Conservation (phyloP, 805 yeast species). For the Cyberlindnera maritima region DNA sequence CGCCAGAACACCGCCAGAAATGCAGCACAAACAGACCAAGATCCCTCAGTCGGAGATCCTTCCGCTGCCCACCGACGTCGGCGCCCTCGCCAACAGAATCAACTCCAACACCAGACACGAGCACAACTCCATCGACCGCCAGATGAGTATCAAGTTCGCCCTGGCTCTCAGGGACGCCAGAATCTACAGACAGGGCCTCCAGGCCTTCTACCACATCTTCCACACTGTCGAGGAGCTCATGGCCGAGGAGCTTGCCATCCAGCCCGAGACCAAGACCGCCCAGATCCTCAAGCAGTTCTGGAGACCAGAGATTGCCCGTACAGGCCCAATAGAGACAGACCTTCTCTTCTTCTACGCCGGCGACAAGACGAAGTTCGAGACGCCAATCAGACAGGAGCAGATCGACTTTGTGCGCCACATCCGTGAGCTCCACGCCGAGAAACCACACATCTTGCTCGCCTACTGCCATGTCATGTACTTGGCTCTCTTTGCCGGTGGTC, state of each 20-base stretch:
- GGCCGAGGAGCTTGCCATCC: slow-evolving; percentile 40
- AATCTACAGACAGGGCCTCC: slow-evolving; percentile 79
- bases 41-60: slow-evolving; percentile 49
- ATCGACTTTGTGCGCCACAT: slow-evolving; percentile 63
- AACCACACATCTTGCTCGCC: slow-evolving; percentile 72
- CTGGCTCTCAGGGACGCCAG: slow-evolving; percentile 72
- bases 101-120: slow-evolving; percentile 61
- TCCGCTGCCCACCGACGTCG: slow-evolving; percentile 77
- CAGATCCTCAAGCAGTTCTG: slow-evolving; percentile 57
- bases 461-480: slow-evolving; percentile 83
- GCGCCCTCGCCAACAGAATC: slow-evolving; percentile 82
- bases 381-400: slow-evolving; percentile 60
- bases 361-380: slow-evolving; percentile 49
- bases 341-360: slow-evolving; percentile 64
- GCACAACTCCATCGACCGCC: slow-evolving; percentile 68
- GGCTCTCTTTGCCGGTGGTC: slow-evolving; percentile 86
- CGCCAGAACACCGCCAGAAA: neutral
- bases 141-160: slow-evolving; percentile 67
- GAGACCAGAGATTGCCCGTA: slow-evolving; percentile 69
- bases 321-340: slow-evolving; percentile 55
- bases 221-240: slow-evolving; percentile 57
- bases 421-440: slow-evolving; percentile 45
- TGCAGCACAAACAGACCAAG: slow-evolving; percentile 17
- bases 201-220: slow-evolving; percentile 68
- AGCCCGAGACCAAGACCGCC: slow-evolving; percentile 25